Base-by-base conservation (phyloP, 1,284 basidiomycete genomes). In the Nidula niveotomentosa region DNA sequence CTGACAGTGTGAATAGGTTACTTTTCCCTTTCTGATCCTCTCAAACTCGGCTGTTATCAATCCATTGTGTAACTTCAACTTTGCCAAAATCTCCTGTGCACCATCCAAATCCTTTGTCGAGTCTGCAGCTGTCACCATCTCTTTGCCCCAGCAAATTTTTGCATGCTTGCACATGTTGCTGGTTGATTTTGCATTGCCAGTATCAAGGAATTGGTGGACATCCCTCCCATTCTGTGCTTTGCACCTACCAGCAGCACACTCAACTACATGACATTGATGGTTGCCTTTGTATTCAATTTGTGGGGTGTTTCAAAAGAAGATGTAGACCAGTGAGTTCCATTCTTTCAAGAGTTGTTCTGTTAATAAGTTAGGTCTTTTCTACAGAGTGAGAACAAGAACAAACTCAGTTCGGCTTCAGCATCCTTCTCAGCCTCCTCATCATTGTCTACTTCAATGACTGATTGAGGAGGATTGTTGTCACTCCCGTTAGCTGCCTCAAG, bases 31-130 rank as follows among this genome's bases (percentile, higher is more conserved):
- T 34, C 58, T 65, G 36, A 53, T 57, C 4, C 55, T 46, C 46
- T 64, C 60, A 59, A 70, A 71, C 18, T 53, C 56, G 6, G 57
- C 58, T n/a, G 64, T 64, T 13, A 73, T 64, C 34, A 59, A 60
- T 13, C 59, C 60, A 18, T 57, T 51, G 30, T 56, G 49, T 1
- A 49, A 23, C 8, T 51, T 37, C 1, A 46, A 33, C 6, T 49
- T 58, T 18, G 47, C 52, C 3, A 63, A 9, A 58, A 49, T 50
- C 8, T 61, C 49, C 1, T 56, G 58, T 5, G 60, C 60, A 13
- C 56, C 54, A 1, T 53, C 44, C 1, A 58, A 52, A 52, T 64
- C 54, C 3, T 51, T 53, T 0, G 58, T 57, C 13, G 56, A 56
- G 15, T 64, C 55, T 5, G 69, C 69, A 0, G 59, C 59, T 4